A percentile compares a stretch with the other conserved stretches of the same genome.
These are phyloP conservation scores for Penicillium polonicum DNA, from an alignment of 2,329 filamentous ascomycete species.

Conservation along the genomic window DNA sequence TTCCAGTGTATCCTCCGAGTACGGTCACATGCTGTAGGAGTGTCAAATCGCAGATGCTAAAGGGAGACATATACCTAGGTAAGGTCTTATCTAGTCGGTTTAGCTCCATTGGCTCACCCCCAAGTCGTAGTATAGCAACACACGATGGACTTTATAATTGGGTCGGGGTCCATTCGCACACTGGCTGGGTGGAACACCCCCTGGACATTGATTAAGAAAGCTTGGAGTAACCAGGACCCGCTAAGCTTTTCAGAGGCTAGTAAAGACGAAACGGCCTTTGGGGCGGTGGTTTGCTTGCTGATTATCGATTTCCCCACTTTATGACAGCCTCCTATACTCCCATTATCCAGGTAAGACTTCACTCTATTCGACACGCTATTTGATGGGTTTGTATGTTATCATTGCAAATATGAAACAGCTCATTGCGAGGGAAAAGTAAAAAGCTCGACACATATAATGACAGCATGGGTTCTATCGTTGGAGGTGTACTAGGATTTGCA, in stretches of 20 bases:
- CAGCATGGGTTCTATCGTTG: neutral
- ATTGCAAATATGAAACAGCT: neutral
- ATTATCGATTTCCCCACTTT: neutral
- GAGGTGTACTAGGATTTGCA: neutral
- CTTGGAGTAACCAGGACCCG: neutral
- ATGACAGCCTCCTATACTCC: neutral
- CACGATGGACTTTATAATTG: neutral
- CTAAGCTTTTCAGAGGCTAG: neutral
- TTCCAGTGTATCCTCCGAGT: neutral
- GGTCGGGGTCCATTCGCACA: neutral
- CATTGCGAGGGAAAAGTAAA: neutral
- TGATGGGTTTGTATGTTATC: neutral
- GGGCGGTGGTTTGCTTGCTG: neutral
- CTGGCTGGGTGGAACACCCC: neutral
- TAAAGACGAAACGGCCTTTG: neutral
- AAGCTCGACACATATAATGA: neutral
- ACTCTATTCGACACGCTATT: neutral
- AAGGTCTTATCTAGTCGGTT: neutral
- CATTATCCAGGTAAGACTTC: neutral
- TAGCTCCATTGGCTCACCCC: no score
- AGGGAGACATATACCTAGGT: neutral
- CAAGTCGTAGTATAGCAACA: neutral
- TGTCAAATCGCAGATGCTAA: neutral
- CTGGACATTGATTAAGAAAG: neutral
- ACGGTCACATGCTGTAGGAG: neutral